Conservation (phyloP, 192 early-diverging fungal genomes). For the Pilaira anomala region DNA sequence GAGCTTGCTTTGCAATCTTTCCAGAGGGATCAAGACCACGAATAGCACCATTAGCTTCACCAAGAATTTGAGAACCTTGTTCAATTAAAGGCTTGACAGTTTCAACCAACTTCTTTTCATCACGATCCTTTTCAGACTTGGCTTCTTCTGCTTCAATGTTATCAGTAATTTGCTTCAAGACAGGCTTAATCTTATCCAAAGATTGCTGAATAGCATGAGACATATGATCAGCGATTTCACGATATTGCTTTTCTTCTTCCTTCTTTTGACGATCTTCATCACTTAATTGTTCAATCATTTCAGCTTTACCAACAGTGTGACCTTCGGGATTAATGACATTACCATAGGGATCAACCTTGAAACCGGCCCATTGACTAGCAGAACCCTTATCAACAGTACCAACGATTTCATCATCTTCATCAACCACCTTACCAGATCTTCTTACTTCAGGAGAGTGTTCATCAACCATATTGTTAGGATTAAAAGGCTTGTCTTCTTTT, state of each 20-base stretch:
- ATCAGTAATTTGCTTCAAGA: slow-evolving; percentile 24
- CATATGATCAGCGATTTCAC: slow-evolving; percentile 19
- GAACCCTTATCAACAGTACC: slow-evolving; percentile 2
- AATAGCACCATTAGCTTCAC: slow-evolving; percentile 26
- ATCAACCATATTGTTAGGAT: slow-evolving; percentile 2
- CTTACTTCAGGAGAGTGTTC: slow-evolving; percentile 7
- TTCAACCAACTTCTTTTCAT: slow-evolving; percentile 24
- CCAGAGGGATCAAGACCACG: slow-evolving; percentile 22
- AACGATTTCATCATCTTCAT: not conserved
- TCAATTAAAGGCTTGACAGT: slow-evolving; percentile 23
- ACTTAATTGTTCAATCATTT: slow-evolving; percentile 2
- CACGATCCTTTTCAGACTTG: slow-evolving; percentile 23
- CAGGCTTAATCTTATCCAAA: slow-evolving; percentile 16
- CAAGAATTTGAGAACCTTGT: slow-evolving; percentile 18
- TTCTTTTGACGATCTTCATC: slow-evolving; percentile 15
- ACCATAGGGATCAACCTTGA: slow-evolving; percentile 13
- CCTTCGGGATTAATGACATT: slow-evolving; percentile 12
- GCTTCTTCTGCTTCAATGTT: slow-evolving; percentile 19
- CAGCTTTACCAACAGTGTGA: slow-evolving; percentile 19
- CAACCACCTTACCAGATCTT: slow-evolving; percentile 12
- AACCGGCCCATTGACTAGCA: slow-evolving; percentile 4
- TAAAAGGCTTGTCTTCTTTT: not conserved
- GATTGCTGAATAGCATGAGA: slow-evolving; percentile 5
- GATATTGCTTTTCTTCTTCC: slow-evolving; percentile 16
- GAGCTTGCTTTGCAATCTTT: slow-evolving; percentile 19